phyloP scores from a whole-genome alignment of 2,329 filamentous ascomycete species.

The Mycosphaerella sp. region DNA sequence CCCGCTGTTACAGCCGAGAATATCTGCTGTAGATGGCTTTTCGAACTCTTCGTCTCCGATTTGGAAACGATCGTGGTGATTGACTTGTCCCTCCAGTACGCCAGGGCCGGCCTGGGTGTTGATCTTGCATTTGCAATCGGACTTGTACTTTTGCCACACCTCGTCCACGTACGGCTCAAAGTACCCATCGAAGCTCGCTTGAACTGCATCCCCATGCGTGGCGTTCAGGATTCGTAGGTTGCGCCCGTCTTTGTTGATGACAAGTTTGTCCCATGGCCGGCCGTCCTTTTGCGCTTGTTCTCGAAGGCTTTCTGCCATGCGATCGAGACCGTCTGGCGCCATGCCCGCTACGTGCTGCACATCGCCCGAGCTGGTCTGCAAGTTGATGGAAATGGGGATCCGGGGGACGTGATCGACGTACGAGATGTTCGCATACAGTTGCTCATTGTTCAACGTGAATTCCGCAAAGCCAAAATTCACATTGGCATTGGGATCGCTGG shows the following conservation, averaged over 20 bases:
- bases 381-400: constrained; percentile 38
- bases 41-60: constrained; percentile 48
- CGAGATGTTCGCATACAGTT: constrained; percentile 44
- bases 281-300: constrained; percentile 53
- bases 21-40: constrained; percentile 56
- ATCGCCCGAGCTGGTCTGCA: constrained; percentile 35
- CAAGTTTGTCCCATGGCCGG: constrained; percentile 57
- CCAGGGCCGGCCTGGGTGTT: constrained; percentile 60
- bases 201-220: constrained; percentile 43
- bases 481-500: constrained; percentile 40
- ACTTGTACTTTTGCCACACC: constrained; percentile 48
- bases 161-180: constrained; percentile 48
- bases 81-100: constrained; percentile 47
- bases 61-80: constrained; percentile 35
- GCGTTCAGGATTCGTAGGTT: constrained; percentile 42
- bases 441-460: constrained; percentile 43
- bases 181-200: constrained; percentile 48
- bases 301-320: constrained; percentile 49
- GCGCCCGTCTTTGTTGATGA: constrained; percentile 39
- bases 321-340: constrained; percentile 51
- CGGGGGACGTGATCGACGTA: constrained; percentile 36
- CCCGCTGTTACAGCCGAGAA: constrained; percentile 61
- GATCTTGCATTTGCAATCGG: constrained; percentile 45
- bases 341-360: constrained; percentile 54
- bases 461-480: constrained; percentile 44